These are phyloP conservation scores for Candida stauntonica DNA, from an alignment of 805 yeast genomes.

Conservation along the genomic window DNA sequence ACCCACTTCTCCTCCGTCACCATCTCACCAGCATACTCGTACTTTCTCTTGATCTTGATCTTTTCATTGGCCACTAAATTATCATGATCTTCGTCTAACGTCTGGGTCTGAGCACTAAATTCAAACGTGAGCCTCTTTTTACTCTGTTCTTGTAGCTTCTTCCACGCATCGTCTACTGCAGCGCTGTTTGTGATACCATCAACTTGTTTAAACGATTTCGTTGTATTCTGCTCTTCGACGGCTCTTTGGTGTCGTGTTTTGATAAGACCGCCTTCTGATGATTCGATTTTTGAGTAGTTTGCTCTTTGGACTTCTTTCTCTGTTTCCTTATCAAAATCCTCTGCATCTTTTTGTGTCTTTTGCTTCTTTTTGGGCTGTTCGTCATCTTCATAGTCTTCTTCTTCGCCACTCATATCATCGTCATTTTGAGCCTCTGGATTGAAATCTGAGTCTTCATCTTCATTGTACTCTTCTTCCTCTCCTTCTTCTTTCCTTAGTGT, in stretches of 20 bases:
- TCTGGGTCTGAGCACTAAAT: constrained; percentile 18
- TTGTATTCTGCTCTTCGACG: constrained; percentile 35
- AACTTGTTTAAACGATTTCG: constrained; percentile 20
- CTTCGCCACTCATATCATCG: constrained; percentile 19
- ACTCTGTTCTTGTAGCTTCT: constrained; percentile 40
- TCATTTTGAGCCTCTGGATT: constrained; percentile 36
- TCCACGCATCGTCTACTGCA: constrained; percentile 53
- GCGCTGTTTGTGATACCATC: constrained; percentile 21
- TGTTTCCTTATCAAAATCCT: constrained; percentile 34
- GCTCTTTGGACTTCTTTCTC: constrained; percentile 29
- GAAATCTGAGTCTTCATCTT: constrained; percentile 56
- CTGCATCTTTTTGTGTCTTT: constrained; percentile 24
- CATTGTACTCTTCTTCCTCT: constrained; percentile 45
- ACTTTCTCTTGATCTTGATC: constrained; percentile 69
- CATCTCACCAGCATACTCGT: constrained; percentile 85
- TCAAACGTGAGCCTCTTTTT: constrained; percentile 23
- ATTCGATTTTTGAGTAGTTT: constrained; percentile 49
- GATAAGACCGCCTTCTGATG: constrained; percentile 56
- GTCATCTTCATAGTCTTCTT: constrained; percentile 18
- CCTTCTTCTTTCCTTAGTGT: constrained; percentile 15
- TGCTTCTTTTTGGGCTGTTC: constrained; percentile 19
- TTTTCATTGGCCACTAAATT: constrained; percentile 33
- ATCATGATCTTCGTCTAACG: constrained; percentile 6
- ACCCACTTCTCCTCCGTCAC: constrained; percentile 77
- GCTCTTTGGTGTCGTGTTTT: constrained; percentile 64